phyloP scores from a whole-genome alignment of 371 early-diverging fungal species.

The Sporodiniella umbellata region DNA sequence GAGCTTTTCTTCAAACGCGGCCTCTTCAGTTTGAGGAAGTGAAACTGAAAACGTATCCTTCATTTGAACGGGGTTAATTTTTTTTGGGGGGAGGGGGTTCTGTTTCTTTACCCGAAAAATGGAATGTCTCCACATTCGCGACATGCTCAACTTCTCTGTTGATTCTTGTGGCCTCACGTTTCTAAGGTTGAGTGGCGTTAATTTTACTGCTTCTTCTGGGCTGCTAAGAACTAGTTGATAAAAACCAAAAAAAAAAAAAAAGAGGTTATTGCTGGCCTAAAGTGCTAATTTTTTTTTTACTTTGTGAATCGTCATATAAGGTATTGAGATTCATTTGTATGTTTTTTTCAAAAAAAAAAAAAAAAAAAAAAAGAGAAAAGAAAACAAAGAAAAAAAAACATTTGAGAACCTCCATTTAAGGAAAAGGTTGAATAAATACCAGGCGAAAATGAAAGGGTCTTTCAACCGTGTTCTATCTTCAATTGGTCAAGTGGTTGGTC shows the following conservation, averaged over 20 bases:
- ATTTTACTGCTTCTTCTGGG: conserved; percentile 33
- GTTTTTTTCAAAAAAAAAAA: too few species aligned
- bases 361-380: too few species aligned
- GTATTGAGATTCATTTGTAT: conserved; percentile 56
- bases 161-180: not conserved
- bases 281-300: conserved; percentile 25
- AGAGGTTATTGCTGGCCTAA: too few species aligned
- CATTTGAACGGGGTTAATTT: not conserved
- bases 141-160: conserved; percentile 13
- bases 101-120: conserved; percentile 35
- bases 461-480: too few species aligned
- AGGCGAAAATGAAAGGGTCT: too few species aligned
- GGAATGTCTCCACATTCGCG: conserved; percentile 34
- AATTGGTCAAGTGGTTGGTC: too few species aligned
- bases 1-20: conserved; percentile 65
- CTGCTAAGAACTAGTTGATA: conserved; percentile 40
- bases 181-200: conserved; percentile 18
- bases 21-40: conserved; percentile 51
- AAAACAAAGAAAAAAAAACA: too few species aligned
- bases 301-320: conserved; percentile 67
- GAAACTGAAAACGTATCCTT: conserved; percentile 40
- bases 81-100: not conserved
- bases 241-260: too few species aligned
- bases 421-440: too few species aligned
- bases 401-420: too few species aligned